These are phyloP conservation scores for Laguncularia racemosa DNA, from an alignment of 345 rosid species.

Conservation along the genomic window DNA sequence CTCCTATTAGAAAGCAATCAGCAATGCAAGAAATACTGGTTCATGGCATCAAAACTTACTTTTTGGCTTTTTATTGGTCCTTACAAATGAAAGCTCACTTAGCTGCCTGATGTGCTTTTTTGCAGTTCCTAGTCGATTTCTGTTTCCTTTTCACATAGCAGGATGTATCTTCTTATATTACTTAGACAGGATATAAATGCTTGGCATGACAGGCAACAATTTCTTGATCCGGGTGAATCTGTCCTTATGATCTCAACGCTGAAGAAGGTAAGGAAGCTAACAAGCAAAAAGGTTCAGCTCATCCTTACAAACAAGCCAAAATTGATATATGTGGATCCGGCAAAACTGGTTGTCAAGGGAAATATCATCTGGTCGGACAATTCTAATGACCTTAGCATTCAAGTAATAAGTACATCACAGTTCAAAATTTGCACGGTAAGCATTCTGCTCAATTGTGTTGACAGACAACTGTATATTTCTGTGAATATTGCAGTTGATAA, in stretches of 20 bases:
- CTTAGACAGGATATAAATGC: background rate
- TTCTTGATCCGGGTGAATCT: slow-evolving; percentile 89
- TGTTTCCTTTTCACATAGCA: background rate
- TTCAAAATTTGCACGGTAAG: slow-evolving; percentile 92
- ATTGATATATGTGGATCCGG: slow-evolving; percentile 79
- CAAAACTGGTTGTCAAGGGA: slow-evolving; percentile 75
- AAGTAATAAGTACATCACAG: slow-evolving; percentile 66
- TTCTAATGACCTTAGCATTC: slow-evolving; percentile 74
- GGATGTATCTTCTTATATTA: background rate
- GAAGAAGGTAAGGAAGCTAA: slow-evolving; percentile 80
- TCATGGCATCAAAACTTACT: too few relatives aligned
- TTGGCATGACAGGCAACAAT: slow-evolving; percentile 72
- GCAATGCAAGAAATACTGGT: too few relatives aligned
- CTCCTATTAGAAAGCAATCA: too few relatives aligned
- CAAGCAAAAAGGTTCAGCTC: slow-evolving; percentile 97
- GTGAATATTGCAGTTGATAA: too few relatives aligned
- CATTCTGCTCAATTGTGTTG: background rate
- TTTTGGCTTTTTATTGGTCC: too few relatives aligned
- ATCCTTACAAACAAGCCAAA: slow-evolving; percentile 92
- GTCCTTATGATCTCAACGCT: slow-evolving; percentile 93
- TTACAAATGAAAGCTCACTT: too few relatives aligned
- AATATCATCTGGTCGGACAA: slow-evolving; percentile 88
- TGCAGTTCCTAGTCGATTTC: too few relatives aligned
- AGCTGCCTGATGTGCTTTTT: too few relatives aligned
- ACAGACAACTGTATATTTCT: background rate